Evolutionary conservation across 1,284 basidiomycete genomes (phyloP).

Genomic region (Cryptococcus hybrid): DNA sequence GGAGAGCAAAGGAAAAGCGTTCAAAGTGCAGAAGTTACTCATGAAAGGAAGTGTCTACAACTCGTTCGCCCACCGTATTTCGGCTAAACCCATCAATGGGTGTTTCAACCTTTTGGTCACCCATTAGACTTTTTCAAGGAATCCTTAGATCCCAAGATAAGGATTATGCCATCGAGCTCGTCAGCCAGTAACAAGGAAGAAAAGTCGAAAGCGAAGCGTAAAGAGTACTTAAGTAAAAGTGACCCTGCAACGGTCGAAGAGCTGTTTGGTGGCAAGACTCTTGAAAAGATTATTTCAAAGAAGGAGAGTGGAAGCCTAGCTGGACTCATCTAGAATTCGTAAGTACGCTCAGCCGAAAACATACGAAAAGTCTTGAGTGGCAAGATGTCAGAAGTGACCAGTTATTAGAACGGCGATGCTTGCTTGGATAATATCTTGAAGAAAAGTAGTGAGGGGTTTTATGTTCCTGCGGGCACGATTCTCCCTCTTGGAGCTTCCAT

Average conservation of each 20-base stretch:
- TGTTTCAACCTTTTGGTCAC: no score
- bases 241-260: constrained; percentile 27
- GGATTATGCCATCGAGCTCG: no score
- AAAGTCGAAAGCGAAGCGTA: constrained; percentile 4
- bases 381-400: neutral
- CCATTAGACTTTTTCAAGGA: no score
- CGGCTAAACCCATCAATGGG: no score
- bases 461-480: constrained; percentile 35
- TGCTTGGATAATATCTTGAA: constrained; percentile 30
- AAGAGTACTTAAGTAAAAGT: constrained; percentile 19
- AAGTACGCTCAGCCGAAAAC: constrained; percentile 10
- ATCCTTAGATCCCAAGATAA: no score
- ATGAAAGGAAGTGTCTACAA: no score
- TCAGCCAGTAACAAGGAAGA: neutral
- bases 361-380: neutral
- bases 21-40: no score
- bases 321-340: constrained; percentile 37
- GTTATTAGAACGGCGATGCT: constrained; percentile 27
- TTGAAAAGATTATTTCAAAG: constrained; percentile 22
- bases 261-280: constrained; percentile 13
- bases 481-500: constrained; percentile 33
- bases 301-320: constrained; percentile 29
- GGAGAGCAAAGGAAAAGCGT: no score
- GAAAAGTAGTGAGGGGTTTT: constrained; percentile 28
- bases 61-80: no score